phyloP scores from a whole-genome alignment of 2,329 filamentous ascomycete genomes.

The Pezicula neosporulosa region DNA sequence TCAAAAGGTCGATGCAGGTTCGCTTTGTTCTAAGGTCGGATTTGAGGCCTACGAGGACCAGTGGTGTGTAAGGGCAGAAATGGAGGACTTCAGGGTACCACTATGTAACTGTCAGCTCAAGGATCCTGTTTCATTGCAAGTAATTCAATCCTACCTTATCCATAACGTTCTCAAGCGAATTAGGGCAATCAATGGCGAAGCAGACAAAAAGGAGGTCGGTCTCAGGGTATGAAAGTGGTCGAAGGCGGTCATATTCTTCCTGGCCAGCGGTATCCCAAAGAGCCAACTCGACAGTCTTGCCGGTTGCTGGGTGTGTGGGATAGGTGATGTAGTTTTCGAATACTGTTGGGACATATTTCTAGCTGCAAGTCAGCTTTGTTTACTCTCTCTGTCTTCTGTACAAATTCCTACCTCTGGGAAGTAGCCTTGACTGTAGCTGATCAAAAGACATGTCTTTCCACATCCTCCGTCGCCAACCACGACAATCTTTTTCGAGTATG shows the following conservation, averaged over 20 bases:
- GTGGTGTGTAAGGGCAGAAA: slow-evolving; percentile 95
- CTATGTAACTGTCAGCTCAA: slow-evolving; percentile 42
- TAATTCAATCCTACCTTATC: slow-evolving; percentile 73
- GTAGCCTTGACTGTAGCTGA: slow-evolving; percentile 98
- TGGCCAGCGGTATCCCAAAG: slow-evolving; percentile 98
- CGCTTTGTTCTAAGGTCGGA: slow-evolving; percentile 94
- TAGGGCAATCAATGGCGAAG: slow-evolving; percentile 98
- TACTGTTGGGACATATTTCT: slow-evolving; percentile 99
- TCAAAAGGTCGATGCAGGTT: slow-evolving; percentile 97
- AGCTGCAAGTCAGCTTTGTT: slow-evolving; percentile 7
- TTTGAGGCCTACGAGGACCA: slow-evolving; percentile 94
- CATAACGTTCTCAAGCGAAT: slow-evolving; percentile 96
- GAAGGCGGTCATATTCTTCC: slow-evolving; percentile 95
- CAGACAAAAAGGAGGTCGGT: slow-evolving; percentile 98
- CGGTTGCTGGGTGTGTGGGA: slow-evolving; percentile 79
- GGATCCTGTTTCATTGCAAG: not conserved
- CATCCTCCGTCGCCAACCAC: slow-evolving; percentile 97
- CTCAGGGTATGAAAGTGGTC: slow-evolving; percentile 95
- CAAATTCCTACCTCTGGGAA: slow-evolving; percentile 78
- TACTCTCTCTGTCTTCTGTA: not conserved
- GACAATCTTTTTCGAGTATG: slow-evolving; percentile 98
- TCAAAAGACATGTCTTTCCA: slow-evolving; percentile 96
- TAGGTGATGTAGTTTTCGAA: slow-evolving; percentile 99
- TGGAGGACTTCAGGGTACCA: slow-evolving; percentile 99
- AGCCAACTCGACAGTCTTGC: slow-evolving; percentile 93